phyloP scores from a whole-genome alignment of 345 rosid genomes.

The Arabis alpina region DNA sequence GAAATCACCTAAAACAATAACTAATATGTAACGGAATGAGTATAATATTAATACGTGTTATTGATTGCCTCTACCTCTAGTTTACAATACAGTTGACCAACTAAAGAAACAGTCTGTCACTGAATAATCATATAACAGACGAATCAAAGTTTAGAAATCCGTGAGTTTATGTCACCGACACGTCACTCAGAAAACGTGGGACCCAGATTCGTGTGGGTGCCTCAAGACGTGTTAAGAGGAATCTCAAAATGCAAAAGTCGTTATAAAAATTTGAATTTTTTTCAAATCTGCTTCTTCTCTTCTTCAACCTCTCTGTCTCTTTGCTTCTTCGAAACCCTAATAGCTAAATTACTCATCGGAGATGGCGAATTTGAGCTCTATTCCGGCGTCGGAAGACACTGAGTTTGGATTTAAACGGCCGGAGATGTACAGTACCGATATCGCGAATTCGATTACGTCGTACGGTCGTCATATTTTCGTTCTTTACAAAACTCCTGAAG shows the following conservation, averaged over 20 bases:
- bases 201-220: slow-evolving; percentile 26
- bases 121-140: background rate
- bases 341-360: slow-evolving; percentile 1
- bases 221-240: slow-evolving; percentile 34
- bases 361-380: slow-evolving; percentile 53
- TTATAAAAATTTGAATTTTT: slow-evolving; percentile 9
- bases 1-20: no score
- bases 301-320: slow-evolving; percentile 21
- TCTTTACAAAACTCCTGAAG: slow-evolving; percentile 59
- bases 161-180: background rate
- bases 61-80: background rate
- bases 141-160: background rate
- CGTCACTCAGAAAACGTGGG: slow-evolving; percentile 10
- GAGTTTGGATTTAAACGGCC: slow-evolving; percentile 75
- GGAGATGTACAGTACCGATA: slow-evolving; percentile 76
- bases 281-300: slow-evolving; percentile 17
- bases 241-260: background rate
- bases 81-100: slow-evolving; percentile 34
- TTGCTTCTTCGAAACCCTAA: slow-evolving; percentile 10
- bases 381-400: slow-evolving; percentile 57
- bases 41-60: slow-evolving; percentile 17
- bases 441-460: slow-evolving; percentile 65
- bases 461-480: slow-evolving; percentile 88
- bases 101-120: slow-evolving; percentile 15
- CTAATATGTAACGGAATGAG: no score